Evolutionary conservation across 2,329 filamentous ascomycete species (phyloP).

Genomic region (Talaromyces sp.): DNA sequence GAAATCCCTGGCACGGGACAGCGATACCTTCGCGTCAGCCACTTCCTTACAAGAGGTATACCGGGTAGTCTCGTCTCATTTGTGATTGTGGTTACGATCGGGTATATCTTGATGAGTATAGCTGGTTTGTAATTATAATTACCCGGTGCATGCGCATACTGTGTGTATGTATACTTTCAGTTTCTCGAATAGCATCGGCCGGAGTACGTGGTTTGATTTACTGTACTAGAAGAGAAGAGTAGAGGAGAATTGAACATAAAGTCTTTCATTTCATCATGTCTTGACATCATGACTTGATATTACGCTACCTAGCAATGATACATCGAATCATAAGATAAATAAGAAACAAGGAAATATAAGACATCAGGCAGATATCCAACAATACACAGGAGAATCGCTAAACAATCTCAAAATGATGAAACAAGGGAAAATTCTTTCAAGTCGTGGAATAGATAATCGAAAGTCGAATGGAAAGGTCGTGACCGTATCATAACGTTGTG

Average conservation of each 20-base stretch:
- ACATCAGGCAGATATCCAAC: neutral
- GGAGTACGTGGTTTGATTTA: neutral
- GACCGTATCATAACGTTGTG: neutral
- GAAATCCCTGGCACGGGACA: constrained; percentile 89
- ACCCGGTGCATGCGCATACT: constrained; percentile 8
- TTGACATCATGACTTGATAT: neutral
- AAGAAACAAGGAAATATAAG: neutral
- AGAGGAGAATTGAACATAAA: neutral
- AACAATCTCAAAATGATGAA: neutral
- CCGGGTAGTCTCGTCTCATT: constrained; percentile 81
- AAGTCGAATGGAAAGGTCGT: neutral
- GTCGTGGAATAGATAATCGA: neutral
- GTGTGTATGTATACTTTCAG: neutral
- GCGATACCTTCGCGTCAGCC: constrained; percentile 84
- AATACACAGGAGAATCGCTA: neutral
- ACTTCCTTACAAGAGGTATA: constrained; percentile 92
- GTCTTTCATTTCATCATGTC: neutral
- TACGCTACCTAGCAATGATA: constrained; percentile 6
- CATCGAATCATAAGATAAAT: neutral
- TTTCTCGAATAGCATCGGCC: neutral
- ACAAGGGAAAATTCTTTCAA: neutral
- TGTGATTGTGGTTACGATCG: constrained; percentile 77
- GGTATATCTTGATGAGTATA: constrained; percentile 84
- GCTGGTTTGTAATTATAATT: constrained; percentile 55
- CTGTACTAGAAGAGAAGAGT: neutral